These are phyloP conservation scores for Colletotrichum australisinense DNA, from an alignment of 2,329 filamentous ascomycete species.

Conservation along the genomic window DNA sequence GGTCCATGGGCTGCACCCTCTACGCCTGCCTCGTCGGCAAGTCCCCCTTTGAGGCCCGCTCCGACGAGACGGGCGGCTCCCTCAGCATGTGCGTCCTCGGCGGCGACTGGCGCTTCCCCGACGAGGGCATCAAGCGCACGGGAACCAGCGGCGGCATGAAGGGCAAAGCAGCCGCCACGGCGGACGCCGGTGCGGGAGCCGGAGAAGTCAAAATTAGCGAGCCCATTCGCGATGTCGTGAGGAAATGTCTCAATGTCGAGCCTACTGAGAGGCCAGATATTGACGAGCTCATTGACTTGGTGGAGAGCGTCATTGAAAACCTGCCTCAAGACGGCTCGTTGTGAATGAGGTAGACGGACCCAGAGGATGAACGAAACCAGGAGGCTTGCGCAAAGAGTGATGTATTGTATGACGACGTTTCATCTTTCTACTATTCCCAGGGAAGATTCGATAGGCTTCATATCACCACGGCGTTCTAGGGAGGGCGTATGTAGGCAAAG, in stretches of 20 bases:
- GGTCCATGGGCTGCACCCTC: conserved; percentile 96
- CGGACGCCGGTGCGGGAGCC: conserved; percentile 42
- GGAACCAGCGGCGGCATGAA: conserved; percentile 49
- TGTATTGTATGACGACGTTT: conserved; percentile 28
- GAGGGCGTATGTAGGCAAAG: conserved; percentile 24
- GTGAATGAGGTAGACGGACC: not conserved
- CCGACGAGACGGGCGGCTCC: conserved; percentile 94
- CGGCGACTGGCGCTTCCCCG: conserved; percentile 96
- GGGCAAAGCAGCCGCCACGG: conserved; percentile 39
- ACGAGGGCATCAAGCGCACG: conserved; percentile 73
- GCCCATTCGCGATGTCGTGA: conserved; percentile 86
- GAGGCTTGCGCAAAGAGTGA: not conserved
- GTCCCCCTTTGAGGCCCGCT: conserved; percentile 94
- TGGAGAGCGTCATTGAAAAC: conserved; percentile 77
- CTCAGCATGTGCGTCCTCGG: conserved; percentile 92
- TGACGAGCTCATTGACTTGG: conserved; percentile 81
- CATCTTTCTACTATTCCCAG: conserved; percentile 19
- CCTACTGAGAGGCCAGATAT: conserved; percentile 89
- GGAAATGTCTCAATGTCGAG: conserved; percentile 88
- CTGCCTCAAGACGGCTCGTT: conserved; percentile 68
- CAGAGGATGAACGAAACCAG: not conserved
- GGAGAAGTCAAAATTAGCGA: conserved; percentile 75
- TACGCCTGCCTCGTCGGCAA: conserved; percentile 98
- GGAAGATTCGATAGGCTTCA: conserved; percentile 23
- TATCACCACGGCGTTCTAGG: conserved; percentile 26